Evolutionary conservation across 116 monocot genomes (phyloP), one percentile per base, ranked within the genome.

Genomic region (Iris pallida): DNA sequence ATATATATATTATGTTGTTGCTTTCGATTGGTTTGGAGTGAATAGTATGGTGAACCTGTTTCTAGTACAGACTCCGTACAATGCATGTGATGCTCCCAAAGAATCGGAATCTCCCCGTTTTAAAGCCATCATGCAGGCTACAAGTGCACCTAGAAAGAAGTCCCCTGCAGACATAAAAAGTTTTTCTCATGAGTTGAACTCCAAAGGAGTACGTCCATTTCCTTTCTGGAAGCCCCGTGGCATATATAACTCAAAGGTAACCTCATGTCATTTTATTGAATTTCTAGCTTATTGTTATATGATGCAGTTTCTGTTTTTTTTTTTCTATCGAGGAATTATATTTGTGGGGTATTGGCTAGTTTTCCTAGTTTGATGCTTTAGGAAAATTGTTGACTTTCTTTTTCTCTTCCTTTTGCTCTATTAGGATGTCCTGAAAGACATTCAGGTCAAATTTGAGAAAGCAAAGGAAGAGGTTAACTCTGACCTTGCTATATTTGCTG

Each of bases 31-130:
- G 2, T 71, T 45, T 47, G 19, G 30, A 30, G 30, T 30, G 30
- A 30, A 30, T 30, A 30, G 3, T 30, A 30, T 30, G 30, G 30
- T 30, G 30, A 30, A 30, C 46, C 20, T 42, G 17, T 70, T 77
- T 45, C 18, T 80, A 15, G 51, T 76, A 46, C 79, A 93, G 93
- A 74, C 67, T 54, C 73, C 87, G 68, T 86, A 75, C 82, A 82
- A 93, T 87, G 66, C 81, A 42, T 90, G 78, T 57, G 90, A 87
- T 57, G 90, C 76, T 30, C 90, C 90, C 61, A 93, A 87, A 78
- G 93, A 93, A 62, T 93, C 90, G 6, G 93, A 93, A 61, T 93
- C 93, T 67, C 93, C 93, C 20, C 89, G 93, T 64, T 93, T 93
- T 77, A 84, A 90, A 76, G 93, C 81, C 61, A 93, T 90, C 54